A percentile compares a stretch with the other conserved stretches of the same genome.
Evolutionary conservation across 768 basidiomycete species (phyloP).

Genomic region (Lanmaoa rubissima): DNA sequence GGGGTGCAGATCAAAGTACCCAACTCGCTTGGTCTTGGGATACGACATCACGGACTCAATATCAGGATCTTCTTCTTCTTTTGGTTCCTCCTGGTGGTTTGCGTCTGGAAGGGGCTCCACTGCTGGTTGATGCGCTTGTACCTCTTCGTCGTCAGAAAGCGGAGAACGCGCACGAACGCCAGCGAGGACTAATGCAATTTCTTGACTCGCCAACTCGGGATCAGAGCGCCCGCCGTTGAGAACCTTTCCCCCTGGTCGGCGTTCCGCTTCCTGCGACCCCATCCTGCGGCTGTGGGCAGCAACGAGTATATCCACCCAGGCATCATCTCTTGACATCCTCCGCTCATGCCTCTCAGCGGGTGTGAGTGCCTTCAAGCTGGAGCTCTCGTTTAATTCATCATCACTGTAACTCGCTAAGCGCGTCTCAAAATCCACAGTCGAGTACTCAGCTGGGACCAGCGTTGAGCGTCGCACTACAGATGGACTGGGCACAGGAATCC

Average conservation of each 20-base stretch:
- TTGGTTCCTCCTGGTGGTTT: conserved; percentile 36
- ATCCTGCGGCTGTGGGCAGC: conserved; percentile 52
- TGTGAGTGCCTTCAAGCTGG: conserved; percentile 39
- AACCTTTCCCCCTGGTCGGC: conserved; percentile 26
- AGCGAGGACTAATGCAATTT: conserved; percentile 71
- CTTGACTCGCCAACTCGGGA: conserved; percentile 70
- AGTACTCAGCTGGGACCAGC: conserved; percentile 71
- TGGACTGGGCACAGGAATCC: conserved; percentile 58
- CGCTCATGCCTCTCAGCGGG: conserved; percentile 42
- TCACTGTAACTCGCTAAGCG: conserved; percentile 64
- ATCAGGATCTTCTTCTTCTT: conserved; percentile 43
- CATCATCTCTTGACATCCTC: conserved; percentile 59
- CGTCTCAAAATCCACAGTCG: conserved; percentile 81
- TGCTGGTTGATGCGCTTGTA: conserved; percentile 22
- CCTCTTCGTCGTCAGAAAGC: conserved; percentile 42
- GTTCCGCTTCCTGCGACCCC: conserved; percentile 54
- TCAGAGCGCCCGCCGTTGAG: conserved; percentile 46
- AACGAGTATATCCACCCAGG: conserved; percentile 87
- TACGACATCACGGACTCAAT: conserved; percentile 41
- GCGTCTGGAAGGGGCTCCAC: conserved; percentile 8
- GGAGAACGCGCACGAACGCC: conserved; percentile 41
- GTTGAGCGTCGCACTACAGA: conserved; percentile 46
- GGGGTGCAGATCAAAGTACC: conserved; percentile 80
- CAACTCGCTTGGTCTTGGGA: conserved; percentile 41
- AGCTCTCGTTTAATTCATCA: conserved; percentile 43